phyloP scores from a whole-genome alignment of 2,329 filamentous ascomycete genomes.

The Clonostachys rhizophaga region DNA sequence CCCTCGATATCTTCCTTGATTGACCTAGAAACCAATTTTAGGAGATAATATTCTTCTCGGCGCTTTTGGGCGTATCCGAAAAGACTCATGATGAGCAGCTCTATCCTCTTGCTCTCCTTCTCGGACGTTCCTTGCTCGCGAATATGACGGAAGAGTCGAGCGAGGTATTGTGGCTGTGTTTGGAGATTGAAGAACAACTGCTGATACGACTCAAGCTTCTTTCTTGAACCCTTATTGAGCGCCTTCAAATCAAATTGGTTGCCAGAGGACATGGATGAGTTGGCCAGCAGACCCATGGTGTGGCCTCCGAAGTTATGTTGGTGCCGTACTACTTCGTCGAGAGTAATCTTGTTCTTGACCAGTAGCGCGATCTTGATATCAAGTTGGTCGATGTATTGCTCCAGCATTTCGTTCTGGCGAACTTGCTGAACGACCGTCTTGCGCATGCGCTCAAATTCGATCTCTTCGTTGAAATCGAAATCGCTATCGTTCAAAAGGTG shows the following conservation, averaged over 20 bases:
- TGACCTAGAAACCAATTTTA: slow-evolving; percentile 81
- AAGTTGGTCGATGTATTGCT: slow-evolving; percentile 96
- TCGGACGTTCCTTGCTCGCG: slow-evolving; percentile 82
- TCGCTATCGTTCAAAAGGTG: slow-evolving; percentile 97
- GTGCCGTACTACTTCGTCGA: slow-evolving; percentile 95
- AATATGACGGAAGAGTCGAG: slow-evolving; percentile 78
- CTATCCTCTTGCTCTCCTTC: slow-evolving; percentile 88
- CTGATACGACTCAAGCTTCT: slow-evolving; percentile 95
- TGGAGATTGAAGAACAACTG: slow-evolving; percentile 97
- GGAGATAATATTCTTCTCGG: slow-evolving; percentile 91
- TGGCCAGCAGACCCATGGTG: slow-evolving; percentile 78
- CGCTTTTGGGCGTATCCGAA: slow-evolving; percentile 98
- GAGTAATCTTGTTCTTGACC: slow-evolving; percentile 98
- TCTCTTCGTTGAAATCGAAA: slow-evolving; percentile 97
- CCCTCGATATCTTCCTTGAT: slow-evolving; percentile 81
- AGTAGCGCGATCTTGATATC: slow-evolving; percentile 98
- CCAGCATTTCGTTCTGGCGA: slow-evolving; percentile 91
- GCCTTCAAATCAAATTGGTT: slow-evolving; percentile 97
- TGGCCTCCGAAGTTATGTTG: slow-evolving; percentile 95
- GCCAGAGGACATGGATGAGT: slow-evolving; percentile 80
- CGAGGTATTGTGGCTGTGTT: slow-evolving; percentile 92
- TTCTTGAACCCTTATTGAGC: slow-evolving; percentile 91
- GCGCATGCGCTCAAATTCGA: slow-evolving; percentile 90
- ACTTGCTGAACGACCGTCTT: slow-evolving; percentile 98
- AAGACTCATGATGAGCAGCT: slow-evolving; percentile 90